Evolutionary conservation across 257 asterid genomes (phyloP).

Genomic region (Solanum microdontum): DNA sequence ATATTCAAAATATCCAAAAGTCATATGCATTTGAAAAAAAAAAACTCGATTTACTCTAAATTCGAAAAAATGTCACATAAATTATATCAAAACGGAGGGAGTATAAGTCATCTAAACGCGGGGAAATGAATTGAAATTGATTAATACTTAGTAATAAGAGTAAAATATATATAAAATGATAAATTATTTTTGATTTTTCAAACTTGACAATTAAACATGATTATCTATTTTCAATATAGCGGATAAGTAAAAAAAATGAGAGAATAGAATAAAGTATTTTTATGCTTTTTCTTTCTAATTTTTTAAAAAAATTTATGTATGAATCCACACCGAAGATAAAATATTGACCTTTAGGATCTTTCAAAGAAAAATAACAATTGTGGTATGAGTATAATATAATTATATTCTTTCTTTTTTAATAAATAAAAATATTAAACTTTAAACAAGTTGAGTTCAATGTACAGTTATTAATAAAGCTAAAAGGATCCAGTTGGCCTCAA

Average conservation of each 20-base stretch:
- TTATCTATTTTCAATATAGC: too few species aligned
- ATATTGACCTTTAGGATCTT: not conserved
- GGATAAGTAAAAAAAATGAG: not conserved
- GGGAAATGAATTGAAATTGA: not conserved
- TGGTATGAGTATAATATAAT: not conserved
- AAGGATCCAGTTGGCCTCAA: not conserved
- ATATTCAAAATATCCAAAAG: too few species aligned
- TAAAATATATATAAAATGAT: too few species aligned
- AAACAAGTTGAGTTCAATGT: not conserved
- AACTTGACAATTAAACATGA: too few species aligned
- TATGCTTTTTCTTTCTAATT: not conserved
- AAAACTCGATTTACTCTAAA: not conserved
- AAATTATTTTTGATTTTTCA: too few species aligned
- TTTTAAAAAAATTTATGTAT: too few species aligned
- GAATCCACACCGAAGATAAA: not conserved
- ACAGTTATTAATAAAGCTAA: not conserved
- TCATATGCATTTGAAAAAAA: too few species aligned
- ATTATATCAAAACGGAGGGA: too few species aligned
- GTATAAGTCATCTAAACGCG: not conserved
- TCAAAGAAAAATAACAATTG: not conserved
- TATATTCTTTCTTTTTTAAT: not conserved
- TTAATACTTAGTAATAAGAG: not conserved
- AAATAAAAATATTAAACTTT: not conserved
- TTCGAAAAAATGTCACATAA: too few species aligned
- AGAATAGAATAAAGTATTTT: too few species aligned